A percentile compares a stretch with the other conserved stretches of the same genome.
Conservation (phyloP, 2,329 filamentous ascomycete genomes). For the Ophiostoma australiae region DNA sequence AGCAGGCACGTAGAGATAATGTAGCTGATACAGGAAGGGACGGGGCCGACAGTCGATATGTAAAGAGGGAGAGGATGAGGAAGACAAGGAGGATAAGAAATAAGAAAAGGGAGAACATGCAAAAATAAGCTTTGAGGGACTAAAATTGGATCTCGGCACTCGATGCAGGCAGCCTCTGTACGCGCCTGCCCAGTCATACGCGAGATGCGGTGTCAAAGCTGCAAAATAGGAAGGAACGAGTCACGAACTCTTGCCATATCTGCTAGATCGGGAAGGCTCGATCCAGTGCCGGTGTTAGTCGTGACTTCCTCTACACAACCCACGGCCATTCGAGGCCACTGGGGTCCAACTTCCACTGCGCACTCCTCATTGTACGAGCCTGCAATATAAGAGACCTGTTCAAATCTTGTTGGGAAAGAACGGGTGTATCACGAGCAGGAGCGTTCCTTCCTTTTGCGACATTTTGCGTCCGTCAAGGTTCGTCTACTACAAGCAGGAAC, state of each 20-base stretch:
- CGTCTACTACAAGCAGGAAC: neutral
- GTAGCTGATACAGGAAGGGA: neutral
- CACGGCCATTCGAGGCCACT: neutral
- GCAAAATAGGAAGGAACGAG: slow-evolving; percentile 15
- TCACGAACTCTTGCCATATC: slow-evolving; percentile 1
- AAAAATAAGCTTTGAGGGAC: neutral
- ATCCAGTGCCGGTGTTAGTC: slow-evolving; percentile 8
- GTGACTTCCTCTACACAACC: neutral
- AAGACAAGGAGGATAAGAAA: neutral
- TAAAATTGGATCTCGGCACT: neutral
- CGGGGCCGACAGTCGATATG: neutral
- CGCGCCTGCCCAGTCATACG: neutral
- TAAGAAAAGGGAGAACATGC: neutral
- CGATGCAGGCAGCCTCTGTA: neutral
- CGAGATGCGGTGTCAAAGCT: neutral
- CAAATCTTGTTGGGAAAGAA: neutral
- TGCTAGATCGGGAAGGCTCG: slow-evolving; percentile 22
- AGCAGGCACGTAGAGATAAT: neutral
- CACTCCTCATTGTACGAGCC: neutral
- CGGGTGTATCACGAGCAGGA: neutral
- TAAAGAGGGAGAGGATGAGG: neutral
- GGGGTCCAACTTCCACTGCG: neutral
- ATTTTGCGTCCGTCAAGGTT: neutral
- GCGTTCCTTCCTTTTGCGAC: neutral
- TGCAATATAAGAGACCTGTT: neutral